Evolutionary conservation across 495 filamentous ascomycete genomes (phyloP), one percentile per base, ranked within the genome.

Genomic region (Xylaria acuta): DNA sequence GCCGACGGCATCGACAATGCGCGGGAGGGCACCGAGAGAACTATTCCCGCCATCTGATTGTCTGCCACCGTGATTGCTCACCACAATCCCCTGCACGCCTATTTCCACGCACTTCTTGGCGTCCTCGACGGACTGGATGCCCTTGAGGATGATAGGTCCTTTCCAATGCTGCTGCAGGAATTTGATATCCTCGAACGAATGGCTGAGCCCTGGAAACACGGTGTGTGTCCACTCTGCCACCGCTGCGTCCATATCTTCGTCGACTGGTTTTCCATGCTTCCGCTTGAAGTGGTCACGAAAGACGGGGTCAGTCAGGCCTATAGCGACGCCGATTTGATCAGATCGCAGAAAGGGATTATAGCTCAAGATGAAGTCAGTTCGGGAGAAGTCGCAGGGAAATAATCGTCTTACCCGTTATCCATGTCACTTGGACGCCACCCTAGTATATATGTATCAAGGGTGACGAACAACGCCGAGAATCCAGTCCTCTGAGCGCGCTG

Each of bases 21-120:
- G 77, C 62, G 88, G 85, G 70, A 90, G 76, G 49, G 87, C 88
- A 12, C 89, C 79, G 7, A 91, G 79, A 1, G 87, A 84, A 3
- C 88, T 83, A 0, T 84, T 84, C 0, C 87, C 79, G 51, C 85
- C 88, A 75, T 92, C 90, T 11, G 90, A 78, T 74, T 85, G 86
- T 18, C 90, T 77, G 0, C 90, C 90, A 27, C 90, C 90, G 78
- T 92, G 90, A 62, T 92, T 92, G 72, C 84, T 87, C 20, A 86
- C 77, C 54, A 85, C 78, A 27, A 92, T 88, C 2, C 85, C 90
- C 30, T 89, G 81, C 9, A 86, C 81, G 43, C 85, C 85, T 64
- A 81, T 73, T 51, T 86, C 79, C 69, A 85, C 77, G 0, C 88
- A 88, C 34, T 81, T 70, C 27, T 77, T 75, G 14, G 87, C 88